Evolutionary conservation across 2,329 filamentous ascomycete genomes (phyloP), one percentile per base, ranked within the genome.

Genomic region (Calonectria honghensis): DNA sequence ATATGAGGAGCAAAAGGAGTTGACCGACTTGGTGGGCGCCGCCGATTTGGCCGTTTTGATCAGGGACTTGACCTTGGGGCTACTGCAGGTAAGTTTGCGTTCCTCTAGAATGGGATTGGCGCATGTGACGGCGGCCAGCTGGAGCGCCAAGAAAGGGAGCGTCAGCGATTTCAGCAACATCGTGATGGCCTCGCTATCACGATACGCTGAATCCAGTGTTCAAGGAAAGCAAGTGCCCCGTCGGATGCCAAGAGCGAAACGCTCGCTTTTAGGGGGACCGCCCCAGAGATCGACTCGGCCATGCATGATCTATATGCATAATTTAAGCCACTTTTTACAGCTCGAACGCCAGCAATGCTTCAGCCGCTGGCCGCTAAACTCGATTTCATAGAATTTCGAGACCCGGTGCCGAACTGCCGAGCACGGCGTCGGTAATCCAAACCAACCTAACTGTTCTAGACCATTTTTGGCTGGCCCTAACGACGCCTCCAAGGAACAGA

Each of bases 311-410:
- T 18, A n/a, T 48, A 48, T 24, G 45, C 45, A 48, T 48, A 48
- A 48, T 48, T 48, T 48, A 48, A 48, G 45, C 45, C 45, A 48
- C 45, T 24, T 48, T 48, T 48, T 48, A 11, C 45, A 48, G 45
- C 45, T 48, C 45, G 9, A 24, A 13, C 45, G 45, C 45, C 45
- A 24, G 45, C 45, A 48, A 13, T 48, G 3, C n/a, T 61, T 66
- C n/a, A 64, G 32, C 24, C 27, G 39, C 18, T 63, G 54, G n/a
- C 70, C 70, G n/a, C 45, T 29, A 20, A 9, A 64, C 29, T 73
- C 73, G n/a, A 31, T 29, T 32, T 32, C 51, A 50, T 24, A n/a
- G 45, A 2, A 24, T 48, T 48, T 45, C 16, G 16, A 50, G 61
- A 20, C 20, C 45, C 11, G n/a, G n/a, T 48, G 45, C 45, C 45